Base-by-base conservation (phyloP, 106 monocot genomes). In the Iris macrosiphon region DNA sequence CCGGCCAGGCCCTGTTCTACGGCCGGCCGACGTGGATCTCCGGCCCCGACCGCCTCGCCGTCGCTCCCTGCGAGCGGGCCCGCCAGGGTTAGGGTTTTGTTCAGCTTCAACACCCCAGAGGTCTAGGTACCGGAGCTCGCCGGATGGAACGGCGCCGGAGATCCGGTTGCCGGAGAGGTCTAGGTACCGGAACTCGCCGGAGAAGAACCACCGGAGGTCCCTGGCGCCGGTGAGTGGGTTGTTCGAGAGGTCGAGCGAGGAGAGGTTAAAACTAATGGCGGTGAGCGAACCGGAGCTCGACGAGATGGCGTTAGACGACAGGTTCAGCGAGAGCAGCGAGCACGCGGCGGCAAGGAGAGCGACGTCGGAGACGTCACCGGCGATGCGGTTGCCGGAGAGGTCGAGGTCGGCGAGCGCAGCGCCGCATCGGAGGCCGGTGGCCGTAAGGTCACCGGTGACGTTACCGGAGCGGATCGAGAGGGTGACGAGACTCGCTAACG, bases 211-310 rank as follows among this genome's bases (percentile, higher is more conserved):
- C 46, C 20, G 53, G 49, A 79, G 72, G 39, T 76, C 75, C 12
- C 18, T 45, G 2, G 37, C 49, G 11, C 60, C 61, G 34, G 59
- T 55, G 38, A 89, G 70, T 22, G 32, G 57, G 79, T 89, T 89
- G 61, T 30, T 49, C 18, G 88, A 83, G n/a, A 89, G 63, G 63
- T 89, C 83, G 27, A 89, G 72, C 6, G 38, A 15, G 15, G 76
- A 61, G 7, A 85, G 35, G 1, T 34, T 32, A 14, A 52, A 25
- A 47, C 80, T 76, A n/a, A n/a, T 80, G 40, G 70, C 19, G 4
- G 59, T 30, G 43, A 41, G 46, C 17, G 75, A 45, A 14, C 47
- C 33, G 66, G 38, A 15, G 35, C 43, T 28, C 10, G 26, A 21
- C n/a, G n/a, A n/a, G 18, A 67, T 27, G 5, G 18, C 9, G 61